phyloP scores from a whole-genome alignment of 2,329 filamentous ascomycete species.

The Penicillium sclerotigenum region DNA sequence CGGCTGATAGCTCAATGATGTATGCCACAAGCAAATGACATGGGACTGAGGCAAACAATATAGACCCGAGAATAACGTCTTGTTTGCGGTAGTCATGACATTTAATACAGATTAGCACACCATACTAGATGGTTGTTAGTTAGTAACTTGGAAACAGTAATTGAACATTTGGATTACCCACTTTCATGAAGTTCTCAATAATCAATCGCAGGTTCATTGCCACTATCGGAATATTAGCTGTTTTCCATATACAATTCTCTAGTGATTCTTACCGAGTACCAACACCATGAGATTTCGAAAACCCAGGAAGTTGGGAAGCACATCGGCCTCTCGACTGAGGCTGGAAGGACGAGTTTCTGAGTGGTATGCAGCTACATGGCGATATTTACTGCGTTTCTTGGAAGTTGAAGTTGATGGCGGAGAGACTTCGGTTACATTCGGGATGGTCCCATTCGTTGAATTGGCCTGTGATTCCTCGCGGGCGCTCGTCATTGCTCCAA shows the following conservation, averaged over 20 bases:
- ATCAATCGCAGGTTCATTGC: slow-evolving; percentile 90
- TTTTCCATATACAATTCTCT: background rate
- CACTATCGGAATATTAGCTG: slow-evolving; percentile 51
- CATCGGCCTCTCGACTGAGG: slow-evolving; percentile 75
- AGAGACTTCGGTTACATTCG: slow-evolving; percentile 1
- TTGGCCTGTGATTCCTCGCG: slow-evolving; percentile 8
- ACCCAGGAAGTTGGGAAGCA: slow-evolving; percentile 79
- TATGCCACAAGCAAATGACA: slow-evolving; percentile 89
- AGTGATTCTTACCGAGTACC: slow-evolving; percentile 64
- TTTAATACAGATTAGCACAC: slow-evolving; percentile 84
- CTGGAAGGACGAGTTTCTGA: slow-evolving; percentile 69
- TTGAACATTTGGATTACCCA: slow-evolving; percentile 33
- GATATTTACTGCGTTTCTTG: slow-evolving; percentile 64
- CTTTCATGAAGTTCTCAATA: slow-evolving; percentile 96
- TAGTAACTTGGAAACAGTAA: background rate
- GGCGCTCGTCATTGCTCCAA: slow-evolving; percentile 14
- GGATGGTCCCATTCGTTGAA: slow-evolving; percentile 8
- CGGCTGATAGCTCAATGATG: slow-evolving; percentile 80
- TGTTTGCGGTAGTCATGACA: slow-evolving; percentile 83
- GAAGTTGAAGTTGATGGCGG: background rate
- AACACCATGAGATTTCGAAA: slow-evolving; percentile 97
- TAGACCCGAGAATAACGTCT: slow-evolving; percentile 70
- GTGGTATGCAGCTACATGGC: slow-evolving; percentile 87
- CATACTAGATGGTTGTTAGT: slow-evolving; percentile 62
- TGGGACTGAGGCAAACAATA: slow-evolving; percentile 82